These are phyloP conservation scores for Erodium trifolium DNA, from an alignment of 441 rosid species.

Conservation along the genomic window DNA sequence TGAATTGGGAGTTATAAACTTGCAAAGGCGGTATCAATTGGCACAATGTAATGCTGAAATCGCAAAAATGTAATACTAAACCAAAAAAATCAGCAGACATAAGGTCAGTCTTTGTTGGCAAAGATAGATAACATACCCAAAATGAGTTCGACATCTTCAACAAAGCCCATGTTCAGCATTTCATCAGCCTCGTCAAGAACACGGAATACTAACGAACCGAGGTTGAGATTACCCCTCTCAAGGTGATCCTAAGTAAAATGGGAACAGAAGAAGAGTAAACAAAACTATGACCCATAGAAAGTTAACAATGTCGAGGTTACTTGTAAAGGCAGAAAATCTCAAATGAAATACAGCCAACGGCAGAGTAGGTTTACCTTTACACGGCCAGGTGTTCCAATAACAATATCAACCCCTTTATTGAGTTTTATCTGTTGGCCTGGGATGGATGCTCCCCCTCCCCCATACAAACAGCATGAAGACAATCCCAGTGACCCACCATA, in stretches of 20 bases:
- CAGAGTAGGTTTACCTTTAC: conserved; percentile 44
- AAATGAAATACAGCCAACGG: not conserved
- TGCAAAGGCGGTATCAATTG: not conserved
- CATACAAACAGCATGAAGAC: conserved; percentile 75
- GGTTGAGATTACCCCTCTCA: conserved; percentile 58
- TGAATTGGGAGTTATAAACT: not conserved
- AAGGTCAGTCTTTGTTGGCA: too few relatives aligned
- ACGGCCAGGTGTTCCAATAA: conserved; percentile 92
- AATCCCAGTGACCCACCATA: conserved; percentile 72
- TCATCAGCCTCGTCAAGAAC: conserved; percentile 99
- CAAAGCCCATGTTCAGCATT: conserved; percentile 95
- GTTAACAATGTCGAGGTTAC: not conserved
- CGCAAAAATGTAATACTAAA: too few relatives aligned
- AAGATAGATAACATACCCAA: conserved; percentile 39
- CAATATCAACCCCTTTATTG: conserved; percentile 81
- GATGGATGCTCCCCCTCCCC: conserved; percentile 56
- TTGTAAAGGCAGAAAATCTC: conserved; percentile 8
- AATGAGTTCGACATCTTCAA: conserved; percentile 88
- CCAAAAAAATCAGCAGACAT: too few relatives aligned
- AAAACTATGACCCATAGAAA: not conserved
- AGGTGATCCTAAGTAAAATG: conserved; percentile 57
- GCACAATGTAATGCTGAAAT: too few relatives aligned
- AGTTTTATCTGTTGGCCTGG: conserved; percentile 47
- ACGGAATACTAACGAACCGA: conserved; percentile 62
- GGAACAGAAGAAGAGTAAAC: not conserved